phyloP scores from a whole-genome alignment of 2,329 filamentous ascomycete genomes.

The Amauroascus niger region DNA sequence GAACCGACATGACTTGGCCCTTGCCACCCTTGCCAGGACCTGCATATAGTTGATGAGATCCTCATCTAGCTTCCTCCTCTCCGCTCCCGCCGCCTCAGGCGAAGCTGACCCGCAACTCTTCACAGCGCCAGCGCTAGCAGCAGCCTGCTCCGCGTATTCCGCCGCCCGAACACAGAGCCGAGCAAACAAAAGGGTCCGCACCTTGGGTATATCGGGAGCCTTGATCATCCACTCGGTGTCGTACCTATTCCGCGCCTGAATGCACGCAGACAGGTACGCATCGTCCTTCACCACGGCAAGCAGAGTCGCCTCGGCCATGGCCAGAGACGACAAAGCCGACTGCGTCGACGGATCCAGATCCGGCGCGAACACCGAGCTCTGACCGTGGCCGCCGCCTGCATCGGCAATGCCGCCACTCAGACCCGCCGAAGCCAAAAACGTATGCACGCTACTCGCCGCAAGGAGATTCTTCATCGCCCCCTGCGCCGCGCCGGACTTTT shows the following conservation, averaged over 20 bases:
- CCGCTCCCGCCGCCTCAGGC: constrained; percentile 13
- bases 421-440: constrained; percentile 48
- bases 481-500: constrained; percentile 59
- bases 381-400: constrained; percentile 12
- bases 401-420: neutral
- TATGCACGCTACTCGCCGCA: constrained; percentile 67
- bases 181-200: constrained; percentile 78
- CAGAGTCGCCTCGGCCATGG: constrained; percentile 79
- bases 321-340: constrained; percentile 44
- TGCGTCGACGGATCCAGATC: constrained; percentile 42
- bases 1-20: constrained; percentile 81
- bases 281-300: constrained; percentile 90
- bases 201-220: constrained; percentile 75
- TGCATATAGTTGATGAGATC: constrained; percentile 63
- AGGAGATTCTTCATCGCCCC: constrained; percentile 68
- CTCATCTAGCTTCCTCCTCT: constrained; percentile 49
- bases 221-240: constrained; percentile 97
- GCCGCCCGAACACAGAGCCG: constrained; percentile 77
- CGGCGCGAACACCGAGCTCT: constrained; percentile 18
- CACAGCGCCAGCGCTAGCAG: constrained; percentile 40
- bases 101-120: constrained; percentile 15
- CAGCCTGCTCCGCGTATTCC: constrained; percentile 72
- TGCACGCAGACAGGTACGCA: constrained; percentile 73
- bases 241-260: constrained; percentile 69
- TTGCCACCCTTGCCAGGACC: constrained; percentile 62